phyloP scores from a whole-genome alignment of 768 basidiomycete species.

The Leccinum incarnatum region DNA sequence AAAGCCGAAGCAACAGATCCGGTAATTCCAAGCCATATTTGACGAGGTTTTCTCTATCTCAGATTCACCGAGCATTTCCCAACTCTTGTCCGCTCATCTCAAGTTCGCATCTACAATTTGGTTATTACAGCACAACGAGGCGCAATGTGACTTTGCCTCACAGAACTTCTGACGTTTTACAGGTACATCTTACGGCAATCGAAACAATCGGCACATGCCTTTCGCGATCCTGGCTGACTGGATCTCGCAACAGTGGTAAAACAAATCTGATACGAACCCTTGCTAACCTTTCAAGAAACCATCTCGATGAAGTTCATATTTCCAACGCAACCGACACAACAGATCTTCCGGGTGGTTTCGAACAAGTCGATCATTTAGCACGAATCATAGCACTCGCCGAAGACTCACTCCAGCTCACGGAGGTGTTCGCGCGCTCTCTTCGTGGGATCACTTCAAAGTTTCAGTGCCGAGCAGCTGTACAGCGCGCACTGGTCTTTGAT shows the following conservation, averaged over 20 bases:
- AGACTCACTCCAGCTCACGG: slow-evolving; percentile 39
- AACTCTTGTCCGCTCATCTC: slow-evolving; percentile 38
- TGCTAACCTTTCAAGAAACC: slow-evolving; percentile 67
- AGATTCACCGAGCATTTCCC: slow-evolving; percentile 36
- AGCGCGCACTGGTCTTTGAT: slow-evolving; percentile 15
- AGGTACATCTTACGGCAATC: slow-evolving; percentile 59
- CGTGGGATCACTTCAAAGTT: slow-evolving; percentile 19
- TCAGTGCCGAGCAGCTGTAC: slow-evolving; percentile 14
- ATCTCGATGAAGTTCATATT: slow-evolving; percentile 70
- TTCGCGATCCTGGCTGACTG: slow-evolving; percentile 81
- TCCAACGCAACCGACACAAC: slow-evolving; percentile 88
- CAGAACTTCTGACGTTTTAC: slow-evolving; percentile 53
- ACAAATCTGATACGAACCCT: slow-evolving; percentile 66
- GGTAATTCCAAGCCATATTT: slow-evolving; percentile 49
- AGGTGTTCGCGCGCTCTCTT: slow-evolving; percentile 38
- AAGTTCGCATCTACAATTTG: slow-evolving; percentile 57
- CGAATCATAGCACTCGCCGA: slow-evolving; percentile 38
- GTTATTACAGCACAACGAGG: slow-evolving; percentile 49
- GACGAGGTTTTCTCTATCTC: slow-evolving; percentile 45
- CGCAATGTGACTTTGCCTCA: slow-evolving; percentile 28
- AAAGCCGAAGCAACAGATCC: slow-evolving; percentile 42
- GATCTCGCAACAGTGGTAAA: slow-evolving; percentile 74
- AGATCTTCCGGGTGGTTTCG: slow-evolving; percentile 94
- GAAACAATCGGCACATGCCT: slow-evolving; percentile 77
- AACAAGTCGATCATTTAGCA: slow-evolving; percentile 71